A percentile compares a stretch with the other conserved stretches of the same genome.
Evolutionary conservation across 164 flowering plant genomes (phyloP).

Genomic region (Vitis labrusca): DNA sequence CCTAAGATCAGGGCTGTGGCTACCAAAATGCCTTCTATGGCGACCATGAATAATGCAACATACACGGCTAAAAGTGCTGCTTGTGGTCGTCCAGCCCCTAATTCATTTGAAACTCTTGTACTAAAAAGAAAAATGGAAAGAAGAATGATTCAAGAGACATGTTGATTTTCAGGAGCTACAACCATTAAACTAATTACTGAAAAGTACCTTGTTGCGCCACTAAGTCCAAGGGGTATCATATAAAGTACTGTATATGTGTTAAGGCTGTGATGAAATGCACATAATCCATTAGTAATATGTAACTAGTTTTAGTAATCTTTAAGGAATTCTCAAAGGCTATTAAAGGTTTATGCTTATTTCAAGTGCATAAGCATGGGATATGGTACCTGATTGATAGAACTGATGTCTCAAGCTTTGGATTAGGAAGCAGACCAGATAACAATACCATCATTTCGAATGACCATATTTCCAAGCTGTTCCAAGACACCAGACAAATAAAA

Average conservation of each 20-base stretch:
- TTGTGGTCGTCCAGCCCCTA: slow-evolving; percentile 38
- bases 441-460: slow-evolving; percentile 37
- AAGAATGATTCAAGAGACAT: not conserved
- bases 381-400: slow-evolving; percentile 37
- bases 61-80: slow-evolving; percentile 28
- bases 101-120: slow-evolving; percentile 41
- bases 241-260: slow-evolving; percentile 27
- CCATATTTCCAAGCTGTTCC: slow-evolving; percentile 40
- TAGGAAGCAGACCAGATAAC: slow-evolving; percentile 39
- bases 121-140: slow-evolving; percentile 12
- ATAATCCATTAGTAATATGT: too few relatives aligned
- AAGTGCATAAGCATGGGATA: not conserved
- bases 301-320: too few relatives aligned
- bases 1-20: slow-evolving; percentile 17
- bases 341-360: too few relatives aligned
- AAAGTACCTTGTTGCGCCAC: slow-evolving; percentile 36
- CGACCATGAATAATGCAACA: slow-evolving; percentile 20
- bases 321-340: too few relatives aligned
- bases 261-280: slow-evolving; percentile 8
- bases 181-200: not conserved
- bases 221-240: slow-evolving; percentile 35
- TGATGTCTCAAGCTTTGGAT: slow-evolving; percentile 43
- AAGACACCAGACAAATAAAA: not conserved
- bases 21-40: slow-evolving; percentile 18
- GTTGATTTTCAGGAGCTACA: too few relatives aligned